These are phyloP conservation scores for Dactylellina haptotyla DNA, from an alignment of 2,329 filamentous ascomycete genomes.

Conservation along the genomic window DNA sequence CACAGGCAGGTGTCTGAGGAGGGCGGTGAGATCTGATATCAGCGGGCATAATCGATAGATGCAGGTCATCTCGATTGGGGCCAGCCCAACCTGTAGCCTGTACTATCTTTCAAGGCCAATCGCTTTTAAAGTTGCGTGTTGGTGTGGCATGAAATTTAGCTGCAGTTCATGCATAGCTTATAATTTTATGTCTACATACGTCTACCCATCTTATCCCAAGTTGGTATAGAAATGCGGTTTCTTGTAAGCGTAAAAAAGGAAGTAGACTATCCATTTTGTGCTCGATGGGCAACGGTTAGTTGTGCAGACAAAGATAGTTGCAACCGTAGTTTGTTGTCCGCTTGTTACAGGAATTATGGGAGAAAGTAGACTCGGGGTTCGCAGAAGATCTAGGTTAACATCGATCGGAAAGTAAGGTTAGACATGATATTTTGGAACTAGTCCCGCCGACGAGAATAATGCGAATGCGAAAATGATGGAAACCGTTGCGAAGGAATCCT, in stretches of 20 bases:
- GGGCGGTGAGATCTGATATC: constrained; percentile 53
- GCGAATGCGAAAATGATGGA: constrained; percentile 25
- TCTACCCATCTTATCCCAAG: constrained; percentile 45
- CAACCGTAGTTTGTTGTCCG: constrained; percentile 12
- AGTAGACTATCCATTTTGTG: constrained; percentile 1
- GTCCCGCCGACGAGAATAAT: constrained; percentile 17
- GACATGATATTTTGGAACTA: constrained; percentile 8
- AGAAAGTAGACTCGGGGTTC: background rate
- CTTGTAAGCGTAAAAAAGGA: constrained; percentile 36
- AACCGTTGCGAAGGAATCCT: constrained; percentile 42
- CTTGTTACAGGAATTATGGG: constrained; percentile 4
- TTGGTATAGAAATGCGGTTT: constrained; percentile 45
- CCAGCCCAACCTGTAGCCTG: constrained; percentile 8
- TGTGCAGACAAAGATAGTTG: background rate
- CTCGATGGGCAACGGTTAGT: background rate
- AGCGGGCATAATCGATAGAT: constrained; percentile 54
- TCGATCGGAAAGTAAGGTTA: constrained; percentile 9
- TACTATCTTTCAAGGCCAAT: constrained; percentile 23
- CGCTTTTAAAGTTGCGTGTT: constrained; percentile 41
- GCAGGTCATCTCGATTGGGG: constrained; percentile 52
- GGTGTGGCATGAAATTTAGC: constrained; percentile 46
- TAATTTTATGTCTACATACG: constrained; percentile 38
- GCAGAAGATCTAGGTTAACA: background rate
- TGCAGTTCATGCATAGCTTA: constrained; percentile 47
- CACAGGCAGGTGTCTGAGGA: constrained; percentile 9